phyloP scores from a whole-genome alignment of 176 grass and related monocot species.

The Phoenix dactylifera region DNA sequence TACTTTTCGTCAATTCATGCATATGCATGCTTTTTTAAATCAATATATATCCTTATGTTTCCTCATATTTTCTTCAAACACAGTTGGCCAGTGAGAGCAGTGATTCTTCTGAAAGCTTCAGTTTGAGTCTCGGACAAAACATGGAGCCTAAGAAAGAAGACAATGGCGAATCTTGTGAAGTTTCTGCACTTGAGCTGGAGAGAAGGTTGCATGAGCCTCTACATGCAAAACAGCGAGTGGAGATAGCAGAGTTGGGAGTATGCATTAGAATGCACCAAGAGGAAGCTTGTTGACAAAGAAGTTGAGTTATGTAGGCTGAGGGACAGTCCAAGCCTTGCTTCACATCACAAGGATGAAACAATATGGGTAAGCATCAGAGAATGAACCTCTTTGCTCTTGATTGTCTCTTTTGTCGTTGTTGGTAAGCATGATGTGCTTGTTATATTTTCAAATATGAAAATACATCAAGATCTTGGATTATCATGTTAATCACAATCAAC shows the following conservation, averaged over 20 bases:
- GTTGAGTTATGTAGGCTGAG: constrained; percentile 47
- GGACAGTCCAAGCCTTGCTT: constrained; percentile 31
- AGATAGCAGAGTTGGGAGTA: constrained; percentile 43
- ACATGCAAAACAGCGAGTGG: constrained; percentile 29
- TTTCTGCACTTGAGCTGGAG: constrained; percentile 39
- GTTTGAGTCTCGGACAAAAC: not conserved
- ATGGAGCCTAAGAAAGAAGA: not conserved
- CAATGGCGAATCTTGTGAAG: not conserved
- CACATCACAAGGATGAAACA: constrained; percentile 2
- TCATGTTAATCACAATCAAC: too few relatives aligned
- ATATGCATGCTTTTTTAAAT: too few relatives aligned
- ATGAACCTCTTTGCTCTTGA: too few relatives aligned
- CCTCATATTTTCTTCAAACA: not conserved
- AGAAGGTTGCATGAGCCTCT: constrained; percentile 43
- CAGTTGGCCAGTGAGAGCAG: not conserved
- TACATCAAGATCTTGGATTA: too few relatives aligned
- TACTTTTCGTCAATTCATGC: too few relatives aligned
- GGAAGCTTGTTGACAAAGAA: constrained; percentile 42
- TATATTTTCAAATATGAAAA: too few relatives aligned
- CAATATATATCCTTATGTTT: not conserved
- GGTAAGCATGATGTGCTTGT: too few relatives aligned
- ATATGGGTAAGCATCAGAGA: too few relatives aligned
- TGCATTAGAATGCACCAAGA: constrained; percentile 21
- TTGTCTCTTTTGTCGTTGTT: too few relatives aligned
- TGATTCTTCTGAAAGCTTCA: constrained; percentile 3